A percentile compares a stretch with the other conserved stretches of the same genome.
Evolutionary conservation across 2,329 filamentous ascomycete species (phyloP).

Genomic region (Trichoderma endophyticum): DNA sequence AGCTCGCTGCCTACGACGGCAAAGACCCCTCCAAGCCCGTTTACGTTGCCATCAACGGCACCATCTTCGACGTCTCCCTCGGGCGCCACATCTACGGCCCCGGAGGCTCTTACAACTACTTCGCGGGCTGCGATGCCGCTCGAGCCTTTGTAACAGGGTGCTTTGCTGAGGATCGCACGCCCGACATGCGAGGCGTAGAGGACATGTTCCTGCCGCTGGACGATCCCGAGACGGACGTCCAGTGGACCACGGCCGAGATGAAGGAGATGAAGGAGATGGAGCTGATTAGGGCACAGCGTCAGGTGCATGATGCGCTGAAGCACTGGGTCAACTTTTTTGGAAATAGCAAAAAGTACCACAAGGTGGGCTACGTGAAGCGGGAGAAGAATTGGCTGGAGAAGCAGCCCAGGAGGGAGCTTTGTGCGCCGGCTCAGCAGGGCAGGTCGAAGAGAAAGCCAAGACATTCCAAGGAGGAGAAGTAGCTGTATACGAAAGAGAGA

Average conservation of each 20-base stretch:
- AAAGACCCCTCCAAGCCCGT: constrained; percentile 70
- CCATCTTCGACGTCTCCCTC: constrained; percentile 77
- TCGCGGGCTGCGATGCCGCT: constrained; percentile 81
- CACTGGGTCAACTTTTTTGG: constrained; percentile 85
- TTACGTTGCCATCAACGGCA: constrained; percentile 86
- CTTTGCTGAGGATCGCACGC: constrained; percentile 78
- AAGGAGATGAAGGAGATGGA: constrained; percentile 59
- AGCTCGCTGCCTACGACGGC: constrained; percentile 77
- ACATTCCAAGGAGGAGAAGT: constrained; percentile 31
- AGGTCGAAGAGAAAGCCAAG: constrained; percentile 42
- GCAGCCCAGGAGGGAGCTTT: constrained; percentile 61
- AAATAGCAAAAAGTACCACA: constrained; percentile 75
- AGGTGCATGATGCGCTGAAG: constrained; percentile 64
- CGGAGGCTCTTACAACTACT: constrained; percentile 81
- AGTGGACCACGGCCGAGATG: constrained; percentile 55
- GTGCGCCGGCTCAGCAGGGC: constrained; percentile 63
- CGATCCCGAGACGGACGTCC: constrained; percentile 58
- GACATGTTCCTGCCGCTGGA: constrained; percentile 73
- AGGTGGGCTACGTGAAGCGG: constrained; percentile 71
- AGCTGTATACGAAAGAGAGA: neutral
- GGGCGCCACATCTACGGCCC: constrained; percentile 72
- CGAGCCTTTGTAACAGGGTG: constrained; percentile 91
- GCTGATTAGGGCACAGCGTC: constrained; percentile 57
- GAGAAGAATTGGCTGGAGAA: constrained; percentile 60
- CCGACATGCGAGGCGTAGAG: constrained; percentile 84